Conservation (phyloP, 2,329 filamentous ascomycete species). For the Sclerotinia sclerotiorum region DNA sequence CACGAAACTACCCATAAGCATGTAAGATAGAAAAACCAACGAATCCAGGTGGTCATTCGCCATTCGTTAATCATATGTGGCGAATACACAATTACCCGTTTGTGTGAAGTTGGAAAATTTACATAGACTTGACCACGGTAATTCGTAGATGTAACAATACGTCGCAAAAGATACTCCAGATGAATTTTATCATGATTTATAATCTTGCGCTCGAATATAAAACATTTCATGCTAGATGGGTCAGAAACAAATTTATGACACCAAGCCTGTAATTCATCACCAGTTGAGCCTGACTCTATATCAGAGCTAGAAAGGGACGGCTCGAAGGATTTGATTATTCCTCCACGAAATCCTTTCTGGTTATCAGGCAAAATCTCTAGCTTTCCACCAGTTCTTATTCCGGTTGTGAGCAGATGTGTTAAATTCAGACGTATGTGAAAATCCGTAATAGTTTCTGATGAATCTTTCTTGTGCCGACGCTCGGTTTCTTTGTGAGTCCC, state of each 20-base stretch:
- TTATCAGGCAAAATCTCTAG: conserved; percentile 56
- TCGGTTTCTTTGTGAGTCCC: conserved; percentile 40
- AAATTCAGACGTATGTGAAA: conserved; percentile 61
- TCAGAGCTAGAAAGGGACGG: conserved; percentile 44
- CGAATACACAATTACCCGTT: conserved; percentile 62
- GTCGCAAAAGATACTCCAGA: conserved; percentile 52
- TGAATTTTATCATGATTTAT: conserved; percentile 59
- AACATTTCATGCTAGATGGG: conserved; percentile 56
- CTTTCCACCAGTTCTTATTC: conserved; percentile 45
- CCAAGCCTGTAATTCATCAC: conserved; percentile 48
- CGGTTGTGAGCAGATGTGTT: conserved; percentile 55
- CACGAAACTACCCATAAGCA: conserved; percentile 69
- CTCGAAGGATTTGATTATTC: conserved; percentile 54
- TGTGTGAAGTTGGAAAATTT: conserved; percentile 58
- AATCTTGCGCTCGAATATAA: conserved; percentile 53
- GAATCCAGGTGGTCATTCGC: conserved; percentile 63
- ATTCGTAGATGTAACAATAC: conserved; percentile 60
- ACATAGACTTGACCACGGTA: conserved; percentile 64
- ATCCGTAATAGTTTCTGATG: conserved; percentile 53
- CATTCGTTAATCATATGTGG: conserved; percentile 61
- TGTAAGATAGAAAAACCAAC: conserved; percentile 63
- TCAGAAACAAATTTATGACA: conserved; percentile 66
- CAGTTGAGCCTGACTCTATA: conserved; percentile 19
- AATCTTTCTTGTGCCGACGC: conserved; percentile 44
- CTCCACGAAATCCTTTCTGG: conserved; percentile 65